Percentiles rank a stretch among this genome's conserved stretches.
phyloP scores from a whole-genome alignment of 139 green algal genomes.

The Chlorella sp. region DNA sequence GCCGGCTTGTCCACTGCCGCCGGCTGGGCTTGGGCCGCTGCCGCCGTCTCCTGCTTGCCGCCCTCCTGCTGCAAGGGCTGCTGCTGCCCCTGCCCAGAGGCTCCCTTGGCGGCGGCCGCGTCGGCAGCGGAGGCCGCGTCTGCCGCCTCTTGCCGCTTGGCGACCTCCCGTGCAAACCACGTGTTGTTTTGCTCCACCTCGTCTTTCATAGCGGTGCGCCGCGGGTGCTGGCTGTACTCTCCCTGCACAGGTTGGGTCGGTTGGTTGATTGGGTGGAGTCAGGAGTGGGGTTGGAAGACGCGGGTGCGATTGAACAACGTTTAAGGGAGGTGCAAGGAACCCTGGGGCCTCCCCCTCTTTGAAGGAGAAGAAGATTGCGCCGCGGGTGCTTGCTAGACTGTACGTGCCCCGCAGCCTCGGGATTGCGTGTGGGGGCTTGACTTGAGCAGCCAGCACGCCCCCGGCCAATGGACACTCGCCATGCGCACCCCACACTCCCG shows the following conservation, averaged over 20 bases:
- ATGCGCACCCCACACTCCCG: too few species aligned
- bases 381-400: too few species aligned
- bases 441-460: too few species aligned
- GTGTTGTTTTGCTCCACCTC: conserved; percentile 4
- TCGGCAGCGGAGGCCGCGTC: neutral
- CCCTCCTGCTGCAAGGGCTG: neutral
- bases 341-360: too few species aligned
- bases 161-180: neutral
- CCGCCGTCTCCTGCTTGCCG: neutral
- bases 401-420: too few species aligned
- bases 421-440: too few species aligned
- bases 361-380: too few species aligned
- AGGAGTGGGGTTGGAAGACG: too few species aligned
- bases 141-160: neutral
- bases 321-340: too few species aligned
- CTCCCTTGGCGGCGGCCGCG: neutral
- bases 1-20: neutral
- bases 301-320: too few species aligned
- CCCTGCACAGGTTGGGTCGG: neutral
- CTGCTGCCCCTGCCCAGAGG: neutral
- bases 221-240: neutral
- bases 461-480: too few species aligned
- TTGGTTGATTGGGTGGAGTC: too few species aligned
- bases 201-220: conserved; percentile 10
- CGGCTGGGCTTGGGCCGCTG: neutral